A percentile compares a stretch with the other conserved stretches of the same genome.
phyloP scores from a whole-genome alignment of 177 flowering plant species.

The Vitis hybrid region DNA sequence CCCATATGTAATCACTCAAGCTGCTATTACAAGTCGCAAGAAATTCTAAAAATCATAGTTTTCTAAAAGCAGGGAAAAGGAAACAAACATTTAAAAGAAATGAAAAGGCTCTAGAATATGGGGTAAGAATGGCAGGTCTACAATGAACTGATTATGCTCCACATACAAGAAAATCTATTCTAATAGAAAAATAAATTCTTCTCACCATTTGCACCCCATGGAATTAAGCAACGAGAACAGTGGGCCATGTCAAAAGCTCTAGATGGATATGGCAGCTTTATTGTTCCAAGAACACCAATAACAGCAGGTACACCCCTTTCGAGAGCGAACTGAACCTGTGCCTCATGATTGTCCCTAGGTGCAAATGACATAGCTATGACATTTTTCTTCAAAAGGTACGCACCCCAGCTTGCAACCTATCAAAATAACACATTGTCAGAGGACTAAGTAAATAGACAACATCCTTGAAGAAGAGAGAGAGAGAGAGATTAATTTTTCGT shows the following conservation, averaged over 20 bases:
- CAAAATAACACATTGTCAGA: conserved; percentile 13
- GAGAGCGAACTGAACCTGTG: conserved; percentile 93
- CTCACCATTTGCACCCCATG: conserved; percentile 89
- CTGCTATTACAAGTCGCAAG: neutral
- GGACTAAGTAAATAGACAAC: conserved; percentile 3
- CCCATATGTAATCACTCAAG: neutral
- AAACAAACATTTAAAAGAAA: neutral
- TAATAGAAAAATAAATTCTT: neutral
- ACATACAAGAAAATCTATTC: neutral
- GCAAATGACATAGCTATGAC: conserved; percentile 96
- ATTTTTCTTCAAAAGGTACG: conserved; percentile 77
- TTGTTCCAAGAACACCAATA: conserved; percentile 90
- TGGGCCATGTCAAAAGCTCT: conserved; percentile 96
- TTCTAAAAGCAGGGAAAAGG: neutral
- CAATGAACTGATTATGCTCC: neutral
- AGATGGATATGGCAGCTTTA: conserved; percentile 78
- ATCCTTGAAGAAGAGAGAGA: neutral
- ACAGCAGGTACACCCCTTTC: conserved; percentile 96
- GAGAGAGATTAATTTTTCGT: neutral
- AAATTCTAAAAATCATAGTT: neutral
- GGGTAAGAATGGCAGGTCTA: neutral
- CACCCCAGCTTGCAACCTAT: conserved; percentile 97
- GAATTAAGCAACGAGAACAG: conserved; percentile 93
- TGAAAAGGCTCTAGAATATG: neutral
- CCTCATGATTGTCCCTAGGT: conserved; percentile 93